phyloP scores from a whole-genome alignment of 2,329 filamentous ascomycete species.

The Zymoseptoria pseudotritici region DNA sequence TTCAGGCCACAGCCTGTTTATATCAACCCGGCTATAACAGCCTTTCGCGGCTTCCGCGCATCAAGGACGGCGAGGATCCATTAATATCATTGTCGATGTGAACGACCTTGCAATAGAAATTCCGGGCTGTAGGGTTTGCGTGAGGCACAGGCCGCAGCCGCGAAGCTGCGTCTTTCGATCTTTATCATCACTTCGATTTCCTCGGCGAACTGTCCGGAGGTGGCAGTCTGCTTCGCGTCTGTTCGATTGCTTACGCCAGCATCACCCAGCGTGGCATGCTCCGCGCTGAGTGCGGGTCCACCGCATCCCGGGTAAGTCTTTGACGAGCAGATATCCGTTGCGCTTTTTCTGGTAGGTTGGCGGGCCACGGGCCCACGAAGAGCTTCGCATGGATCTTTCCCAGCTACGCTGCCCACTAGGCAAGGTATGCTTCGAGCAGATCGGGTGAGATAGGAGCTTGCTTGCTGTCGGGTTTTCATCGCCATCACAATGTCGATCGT shows the following conservation, averaged over 20 bases:
- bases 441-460: not conserved
- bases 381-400: not conserved
- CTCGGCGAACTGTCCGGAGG: not conserved
- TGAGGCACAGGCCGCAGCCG: not conserved
- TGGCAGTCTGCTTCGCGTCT: not conserved
- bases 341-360: not conserved
- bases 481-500: not conserved
- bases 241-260: not conserved
- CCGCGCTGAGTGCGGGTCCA: no score
- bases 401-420: not conserved
- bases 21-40: not conserved
- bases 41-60: not conserved
- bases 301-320: not conserved
- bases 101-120: not conserved
- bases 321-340: not conserved
- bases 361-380: not conserved
- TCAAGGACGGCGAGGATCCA: not conserved
- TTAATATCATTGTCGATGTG: not conserved
- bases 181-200: not conserved
- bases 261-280: not conserved
- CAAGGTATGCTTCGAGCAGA: not conserved
- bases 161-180: not conserved
- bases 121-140: not conserved
- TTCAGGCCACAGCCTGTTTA: not conserved
- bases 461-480: not conserved